Evolutionary conservation across 1,284 basidiomycete genomes (phyloP).

Genomic region (Trametes pubescens): DNA sequence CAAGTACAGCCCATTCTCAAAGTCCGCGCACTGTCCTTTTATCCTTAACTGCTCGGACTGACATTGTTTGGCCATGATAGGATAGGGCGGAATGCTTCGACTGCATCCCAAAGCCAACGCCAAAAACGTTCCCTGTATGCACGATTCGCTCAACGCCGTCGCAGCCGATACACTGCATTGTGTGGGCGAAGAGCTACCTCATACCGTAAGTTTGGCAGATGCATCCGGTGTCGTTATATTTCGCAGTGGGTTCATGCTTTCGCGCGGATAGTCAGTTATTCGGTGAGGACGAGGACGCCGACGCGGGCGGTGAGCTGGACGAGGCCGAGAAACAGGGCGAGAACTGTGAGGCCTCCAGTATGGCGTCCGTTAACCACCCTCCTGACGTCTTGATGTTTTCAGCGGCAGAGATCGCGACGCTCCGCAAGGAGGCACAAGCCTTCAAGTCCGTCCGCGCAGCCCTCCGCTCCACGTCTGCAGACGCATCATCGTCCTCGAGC

Average conservation of each 20-base stretch:
- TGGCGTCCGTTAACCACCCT: not conserved
- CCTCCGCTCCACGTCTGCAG: constrained; percentile 54
- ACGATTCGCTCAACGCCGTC: constrained; percentile 98
- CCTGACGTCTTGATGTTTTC: not conserved
- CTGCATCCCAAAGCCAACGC: constrained; percentile 88
- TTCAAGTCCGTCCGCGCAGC: constrained; percentile 83
- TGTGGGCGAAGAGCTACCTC: constrained; percentile 99
- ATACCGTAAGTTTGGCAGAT: constrained; percentile 73
- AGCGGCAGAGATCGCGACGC: constrained; percentile 91
- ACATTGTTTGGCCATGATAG: constrained; percentile 47
- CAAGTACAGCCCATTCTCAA: constrained; percentile 82
- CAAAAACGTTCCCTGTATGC: constrained; percentile 97
- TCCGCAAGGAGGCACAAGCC: constrained; percentile 90
- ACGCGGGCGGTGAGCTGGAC: constrained; percentile 80
- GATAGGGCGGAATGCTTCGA: constrained; percentile 92
- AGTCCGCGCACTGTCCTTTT: constrained; percentile 44
- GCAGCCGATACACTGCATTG: constrained; percentile 98
- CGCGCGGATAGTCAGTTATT: constrained; percentile 82
- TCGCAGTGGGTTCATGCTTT: not conserved
- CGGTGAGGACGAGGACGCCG: constrained; percentile 91
- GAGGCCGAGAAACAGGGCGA: constrained; percentile 90
- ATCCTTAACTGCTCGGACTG: not conserved
- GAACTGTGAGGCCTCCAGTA: constrained; percentile 64
- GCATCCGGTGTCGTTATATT: not conserved
- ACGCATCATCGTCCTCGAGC: constrained; percentile 45